Conservation (phyloP, 768 basidiomycete genomes). For the Mycena metata region DNA sequence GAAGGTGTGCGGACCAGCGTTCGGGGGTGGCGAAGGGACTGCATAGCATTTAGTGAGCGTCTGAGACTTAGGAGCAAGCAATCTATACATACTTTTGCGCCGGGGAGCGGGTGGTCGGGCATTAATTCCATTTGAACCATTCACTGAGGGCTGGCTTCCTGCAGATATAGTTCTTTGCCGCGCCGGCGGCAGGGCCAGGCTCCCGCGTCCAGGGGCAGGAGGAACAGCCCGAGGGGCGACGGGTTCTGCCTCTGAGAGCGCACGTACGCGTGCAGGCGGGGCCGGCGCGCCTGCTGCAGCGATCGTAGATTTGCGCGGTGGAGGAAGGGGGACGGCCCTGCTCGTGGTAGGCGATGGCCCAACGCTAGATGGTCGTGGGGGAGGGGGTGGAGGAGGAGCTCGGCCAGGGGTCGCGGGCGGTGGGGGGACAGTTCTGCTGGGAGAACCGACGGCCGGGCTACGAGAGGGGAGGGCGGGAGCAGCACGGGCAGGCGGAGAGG, state of each 20-base stretch:
- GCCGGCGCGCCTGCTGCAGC: constrained; percentile 38
- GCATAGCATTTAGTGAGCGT: constrained; percentile 14
- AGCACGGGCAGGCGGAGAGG: constrained; percentile 43
- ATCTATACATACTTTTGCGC: constrained; percentile 66
- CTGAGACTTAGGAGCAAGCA: constrained; percentile 31
- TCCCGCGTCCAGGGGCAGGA: constrained; percentile 45
- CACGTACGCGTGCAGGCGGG: constrained; percentile 55
- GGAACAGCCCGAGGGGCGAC: constrained; percentile 50
- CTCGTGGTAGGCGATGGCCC: constrained; percentile 44
- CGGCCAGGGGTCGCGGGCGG: constrained; percentile 53
- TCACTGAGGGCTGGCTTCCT: constrained; percentile 33
- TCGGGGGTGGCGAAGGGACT: constrained; percentile 70
- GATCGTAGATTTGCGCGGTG: constrained; percentile 46
- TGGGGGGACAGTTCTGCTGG: constrained; percentile 52
- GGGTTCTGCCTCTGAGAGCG: constrained; percentile 60
- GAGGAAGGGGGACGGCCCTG: constrained; percentile 59
- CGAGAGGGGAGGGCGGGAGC: constrained; percentile 52
- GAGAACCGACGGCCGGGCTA: constrained; percentile 38
- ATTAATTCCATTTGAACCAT: constrained; percentile 30
- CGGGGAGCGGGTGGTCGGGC: constrained; percentile 51
- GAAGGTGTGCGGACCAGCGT: constrained; percentile 77
- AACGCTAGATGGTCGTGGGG: constrained; percentile 57
- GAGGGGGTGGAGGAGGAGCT: constrained; percentile 60
- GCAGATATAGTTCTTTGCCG: constrained; percentile 41
- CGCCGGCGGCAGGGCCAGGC: constrained; percentile 43